These are phyloP conservation scores for Didymella glomerata DNA, from an alignment of 2,329 filamentous ascomycete genomes.

Conservation along the genomic window DNA sequence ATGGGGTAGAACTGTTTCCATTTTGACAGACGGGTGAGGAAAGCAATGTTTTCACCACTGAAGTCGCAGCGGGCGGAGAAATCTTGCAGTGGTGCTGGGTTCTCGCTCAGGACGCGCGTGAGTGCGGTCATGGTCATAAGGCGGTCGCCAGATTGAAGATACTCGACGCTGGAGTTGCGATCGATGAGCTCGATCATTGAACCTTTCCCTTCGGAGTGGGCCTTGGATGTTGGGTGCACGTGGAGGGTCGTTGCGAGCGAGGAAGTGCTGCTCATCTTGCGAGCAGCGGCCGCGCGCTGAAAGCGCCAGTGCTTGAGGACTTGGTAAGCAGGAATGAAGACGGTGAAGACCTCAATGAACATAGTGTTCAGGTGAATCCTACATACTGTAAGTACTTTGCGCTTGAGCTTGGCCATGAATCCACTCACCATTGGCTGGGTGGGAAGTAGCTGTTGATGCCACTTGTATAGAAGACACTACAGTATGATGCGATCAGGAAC, in stretches of 20 bases:
- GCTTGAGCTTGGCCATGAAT: neutral
- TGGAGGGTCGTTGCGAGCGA: constrained; percentile 10
- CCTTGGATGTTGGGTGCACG: constrained; percentile 1
- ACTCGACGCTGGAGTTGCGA: constrained; percentile 3
- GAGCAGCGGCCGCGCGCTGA: constrained; percentile 4
- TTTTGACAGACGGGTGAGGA: constrained; percentile 17
- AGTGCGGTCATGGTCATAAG: constrained; percentile 23
- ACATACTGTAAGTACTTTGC: neutral
- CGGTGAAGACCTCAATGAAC: constrained; percentile 28
- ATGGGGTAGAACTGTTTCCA: constrained; percentile 14
- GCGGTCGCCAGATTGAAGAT: constrained; percentile 11
- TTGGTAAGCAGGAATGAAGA: constrained; percentile 30
- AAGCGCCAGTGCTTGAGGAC: constrained; percentile 22
- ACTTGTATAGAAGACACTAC: constrained; percentile 22
- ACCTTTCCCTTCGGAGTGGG: constrained; percentile 1
- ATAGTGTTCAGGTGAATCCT: constrained; percentile 32
- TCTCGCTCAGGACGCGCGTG: constrained; percentile 22
- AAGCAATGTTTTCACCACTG: constrained; percentile 29
- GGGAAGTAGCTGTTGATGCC: constrained; percentile 27
- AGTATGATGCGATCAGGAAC: constrained; percentile 31
- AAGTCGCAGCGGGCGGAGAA: constrained; percentile 30
- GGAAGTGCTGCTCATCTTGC: neutral
- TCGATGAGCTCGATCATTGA: constrained; percentile 22
- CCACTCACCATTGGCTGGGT: constrained; percentile 29
- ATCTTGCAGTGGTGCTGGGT: constrained; percentile 24